Evolutionary conservation across 2,329 filamentous ascomycete species (phyloP).

Genomic region (Diplodia mutila): DNA sequence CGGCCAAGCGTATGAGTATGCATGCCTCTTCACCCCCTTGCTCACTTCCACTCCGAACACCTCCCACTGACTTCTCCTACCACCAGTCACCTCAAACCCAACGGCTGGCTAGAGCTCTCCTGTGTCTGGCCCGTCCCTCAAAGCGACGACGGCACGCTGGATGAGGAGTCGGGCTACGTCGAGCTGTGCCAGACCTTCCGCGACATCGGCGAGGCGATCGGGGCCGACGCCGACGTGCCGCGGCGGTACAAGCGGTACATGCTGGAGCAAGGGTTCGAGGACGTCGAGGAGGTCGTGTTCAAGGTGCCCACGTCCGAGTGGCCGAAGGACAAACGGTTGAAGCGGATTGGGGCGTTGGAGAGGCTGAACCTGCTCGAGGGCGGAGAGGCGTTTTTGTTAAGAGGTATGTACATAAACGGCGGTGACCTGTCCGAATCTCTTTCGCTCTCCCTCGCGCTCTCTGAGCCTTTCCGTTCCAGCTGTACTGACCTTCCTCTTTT

Average conservation of each 20-base stretch:
- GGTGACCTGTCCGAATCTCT: too few species aligned
- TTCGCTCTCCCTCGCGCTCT: not conserved
- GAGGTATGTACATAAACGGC: too few species aligned
- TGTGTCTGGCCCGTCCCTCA: slow-evolving; percentile 23
- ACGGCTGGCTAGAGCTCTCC: slow-evolving; percentile 18
- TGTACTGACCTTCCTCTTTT: not conserved
- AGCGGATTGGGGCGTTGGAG: slow-evolving; percentile 21
- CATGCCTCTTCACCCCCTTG: not conserved
- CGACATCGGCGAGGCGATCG: slow-evolving; percentile 17
- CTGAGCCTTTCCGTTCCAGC: not conserved
- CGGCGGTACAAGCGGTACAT: slow-evolving; percentile 12
- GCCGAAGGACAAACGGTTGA: slow-evolving; percentile 19
- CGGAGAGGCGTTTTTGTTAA: slow-evolving; percentile 13
- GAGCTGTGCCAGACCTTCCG: slow-evolving; percentile 15
- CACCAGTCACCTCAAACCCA: slow-evolving; percentile 17
- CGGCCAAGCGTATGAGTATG: slow-evolving; percentile 22
- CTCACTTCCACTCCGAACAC: too few species aligned
- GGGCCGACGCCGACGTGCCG: slow-evolving; percentile 9
- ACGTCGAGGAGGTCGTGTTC: slow-evolving; percentile 19
- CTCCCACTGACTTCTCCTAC: not conserved
- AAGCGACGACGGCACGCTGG: slow-evolving; percentile 21
- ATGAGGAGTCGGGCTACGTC: slow-evolving; percentile 6
- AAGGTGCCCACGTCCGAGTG: slow-evolving; percentile 21
- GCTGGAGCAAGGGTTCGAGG: slow-evolving; percentile 10
- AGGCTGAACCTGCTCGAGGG: slow-evolving; percentile 18